Base-by-base conservation (phyloP, 805 yeast genomes). In the Teunomyces kruisii region DNA sequence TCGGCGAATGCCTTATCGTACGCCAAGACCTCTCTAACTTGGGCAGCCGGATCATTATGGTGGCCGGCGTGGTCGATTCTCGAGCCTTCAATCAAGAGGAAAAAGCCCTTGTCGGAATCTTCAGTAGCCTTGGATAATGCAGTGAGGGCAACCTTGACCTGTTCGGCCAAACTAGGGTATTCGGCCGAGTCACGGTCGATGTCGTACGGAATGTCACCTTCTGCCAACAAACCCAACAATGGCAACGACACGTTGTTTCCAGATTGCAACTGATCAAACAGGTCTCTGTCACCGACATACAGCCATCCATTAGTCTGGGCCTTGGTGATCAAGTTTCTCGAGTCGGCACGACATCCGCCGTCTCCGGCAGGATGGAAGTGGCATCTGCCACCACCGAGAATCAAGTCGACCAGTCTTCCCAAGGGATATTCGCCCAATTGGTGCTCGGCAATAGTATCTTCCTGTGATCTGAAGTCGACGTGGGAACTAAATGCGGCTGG, bases 1-100 rank as follows among this genome's bases (percentile, higher is more conserved):
- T 88, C 86, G 49, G 77, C 65, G 67, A 87, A 88, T 3, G 96
- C 90, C 48, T 80, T 81, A 62, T 88, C 96, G 63, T 82, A 91
- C 1, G 95, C 96, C 55, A 90, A 70, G 3, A 88, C 92, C 66
- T 91, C 97, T 58, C 90, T 77, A 5, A 88, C 96, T 68, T 90
- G 96, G 7, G 96, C 96, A 6, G 92, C 92, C 9, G 97, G 92
- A 62, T 91, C 97, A 59, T 91, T 90, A 56, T 79, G 83, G 67
- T 91, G 97, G 36, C 97, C 97, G 5, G 96, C 96, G 61, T 90
- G 97, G 67, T 91, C 97, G 57, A 91, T 90, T 64, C 97, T 78
- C 5, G 96, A 87, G 14, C 97, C 97, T 71, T 91, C 97, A 43
- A 91, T 80, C 64, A 91, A 62, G 47, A 91, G 64, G 70, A 91